These are phyloP conservation scores for Sclerotinia trifoliorum DNA, from an alignment of 2,329 filamentous ascomycete species.

Conservation along the genomic window DNA sequence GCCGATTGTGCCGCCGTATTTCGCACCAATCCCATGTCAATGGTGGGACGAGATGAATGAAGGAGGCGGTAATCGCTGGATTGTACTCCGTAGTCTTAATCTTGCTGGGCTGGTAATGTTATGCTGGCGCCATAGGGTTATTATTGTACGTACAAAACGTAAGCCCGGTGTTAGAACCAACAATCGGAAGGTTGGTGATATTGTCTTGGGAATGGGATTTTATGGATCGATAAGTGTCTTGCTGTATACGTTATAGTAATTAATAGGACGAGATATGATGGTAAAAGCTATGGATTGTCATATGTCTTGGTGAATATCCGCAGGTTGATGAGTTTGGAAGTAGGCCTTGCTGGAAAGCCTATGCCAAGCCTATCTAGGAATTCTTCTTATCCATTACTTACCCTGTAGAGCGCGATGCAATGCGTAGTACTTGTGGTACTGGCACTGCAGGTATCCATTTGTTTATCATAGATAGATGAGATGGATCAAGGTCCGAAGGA, in stretches of 20 bases:
- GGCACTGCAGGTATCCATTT: background rate
- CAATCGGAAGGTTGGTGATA: background rate
- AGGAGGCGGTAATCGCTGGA: background rate
- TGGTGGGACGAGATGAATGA: conserved; percentile 12
- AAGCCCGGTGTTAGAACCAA: conserved; percentile 4
- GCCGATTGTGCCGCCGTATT: conserved; percentile 19
- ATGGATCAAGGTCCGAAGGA: conserved; percentile 9
- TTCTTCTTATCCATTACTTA: background rate
- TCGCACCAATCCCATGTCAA: conserved; percentile 10
- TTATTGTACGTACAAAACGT: conserved; percentile 12
- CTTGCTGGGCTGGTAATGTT: conserved; percentile 12
- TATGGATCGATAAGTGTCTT: background rate
- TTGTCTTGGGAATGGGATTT: background rate
- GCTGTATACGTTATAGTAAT: background rate
- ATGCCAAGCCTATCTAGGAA: conserved; percentile 9
- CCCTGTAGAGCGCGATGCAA: conserved; percentile 10
- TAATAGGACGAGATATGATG: background rate
- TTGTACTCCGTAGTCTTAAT: background rate
- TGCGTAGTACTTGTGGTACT: background rate
- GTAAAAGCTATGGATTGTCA: background rate
- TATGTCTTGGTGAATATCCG: conserved; percentile 4
- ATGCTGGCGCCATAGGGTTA: background rate
- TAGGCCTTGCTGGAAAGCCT: background rate
- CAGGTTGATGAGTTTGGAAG: background rate
- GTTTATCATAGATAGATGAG: background rate